phyloP scores from a whole-genome alignment of 495 filamentous ascomycete genomes.

The Penicillium coprophilum region DNA sequence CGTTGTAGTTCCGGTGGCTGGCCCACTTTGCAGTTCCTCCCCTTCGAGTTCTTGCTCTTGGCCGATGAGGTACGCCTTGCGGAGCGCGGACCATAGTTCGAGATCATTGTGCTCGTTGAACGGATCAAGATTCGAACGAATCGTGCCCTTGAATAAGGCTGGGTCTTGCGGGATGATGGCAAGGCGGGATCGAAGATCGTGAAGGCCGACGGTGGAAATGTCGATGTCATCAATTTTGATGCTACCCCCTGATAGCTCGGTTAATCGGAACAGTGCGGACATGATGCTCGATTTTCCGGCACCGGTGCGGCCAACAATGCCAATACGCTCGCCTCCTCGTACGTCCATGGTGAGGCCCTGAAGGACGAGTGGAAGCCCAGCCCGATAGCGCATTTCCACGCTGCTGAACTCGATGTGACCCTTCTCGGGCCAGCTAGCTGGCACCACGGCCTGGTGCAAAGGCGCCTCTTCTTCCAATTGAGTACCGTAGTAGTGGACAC shows the following conservation, averaged over 20 bases:
- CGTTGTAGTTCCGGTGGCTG: constrained; percentile 15
- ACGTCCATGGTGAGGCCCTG: constrained; percentile 76
- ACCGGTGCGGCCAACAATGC: constrained; percentile 90
- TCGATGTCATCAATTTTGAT: constrained; percentile 92
- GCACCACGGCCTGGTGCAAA: constrained; percentile 64
- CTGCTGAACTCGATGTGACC: constrained; percentile 83
- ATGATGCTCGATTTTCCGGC: constrained; percentile 96
- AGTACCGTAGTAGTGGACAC: constrained; percentile 88
- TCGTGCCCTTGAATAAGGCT: constrained; percentile 88
- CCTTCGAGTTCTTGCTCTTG: constrained; percentile 36
- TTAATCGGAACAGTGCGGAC: constrained; percentile 86
- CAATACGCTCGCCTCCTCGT: constrained; percentile 82
- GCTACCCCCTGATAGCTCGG: constrained; percentile 77
- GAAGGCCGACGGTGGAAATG: constrained; percentile 79
- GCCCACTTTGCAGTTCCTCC: constrained; percentile 24
- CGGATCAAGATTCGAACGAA: constrained; percentile 88
- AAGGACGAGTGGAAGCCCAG: constrained; percentile 78
- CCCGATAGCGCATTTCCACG: constrained; percentile 89
- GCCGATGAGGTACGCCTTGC: constrained; percentile 74
- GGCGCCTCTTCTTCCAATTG: constrained; percentile 86
- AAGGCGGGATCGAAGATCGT: constrained; percentile 81
- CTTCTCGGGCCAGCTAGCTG: constrained; percentile 73
- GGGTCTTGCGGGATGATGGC: constrained; percentile 97
- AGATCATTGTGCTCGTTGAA: constrained; percentile 86
- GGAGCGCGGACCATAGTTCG: constrained; percentile 82